phyloP scores from a whole-genome alignment of 75 land plant genomes.

The Sequoia sempervirens region DNA sequence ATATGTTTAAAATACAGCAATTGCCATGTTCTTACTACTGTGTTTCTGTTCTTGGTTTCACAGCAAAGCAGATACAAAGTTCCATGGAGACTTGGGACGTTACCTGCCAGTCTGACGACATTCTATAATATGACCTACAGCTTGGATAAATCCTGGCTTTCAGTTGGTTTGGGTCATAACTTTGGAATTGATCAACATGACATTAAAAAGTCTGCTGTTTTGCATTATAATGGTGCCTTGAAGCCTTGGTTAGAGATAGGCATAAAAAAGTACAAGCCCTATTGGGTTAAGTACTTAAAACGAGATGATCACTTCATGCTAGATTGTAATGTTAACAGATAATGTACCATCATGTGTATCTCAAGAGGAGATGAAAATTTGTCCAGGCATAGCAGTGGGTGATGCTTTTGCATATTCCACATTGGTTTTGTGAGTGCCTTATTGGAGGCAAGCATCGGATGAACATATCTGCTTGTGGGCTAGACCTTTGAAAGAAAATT shows the following conservation, averaged over 20 bases:
- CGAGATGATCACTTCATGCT: conserved; percentile 48
- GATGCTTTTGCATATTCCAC: not conserved
- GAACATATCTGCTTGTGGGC: not conserved
- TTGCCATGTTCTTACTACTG: not conserved
- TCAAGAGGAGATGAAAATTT: conserved; percentile 1
- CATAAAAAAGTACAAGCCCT: conserved; percentile 40
- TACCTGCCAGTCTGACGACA: conserved; percentile 55
- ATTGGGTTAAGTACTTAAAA: conserved; percentile 57
- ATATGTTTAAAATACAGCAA: not conserved
- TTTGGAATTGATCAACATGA: conserved; percentile 21
- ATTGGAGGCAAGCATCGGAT: conserved; percentile 5
- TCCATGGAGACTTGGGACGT: conserved; percentile 26
- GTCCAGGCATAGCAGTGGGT: not conserved
- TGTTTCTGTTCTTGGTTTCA: not conserved
- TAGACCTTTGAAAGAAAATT: conserved; percentile 5
- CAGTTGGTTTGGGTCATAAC: conserved; percentile 56
- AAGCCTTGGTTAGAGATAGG: conserved; percentile 90
- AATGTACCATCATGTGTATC: conserved; percentile 4
- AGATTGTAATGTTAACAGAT: conserved; percentile 69
- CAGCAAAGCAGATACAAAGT: conserved; percentile 15
- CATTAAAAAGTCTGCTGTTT: conserved; percentile 35
- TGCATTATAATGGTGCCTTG: conserved; percentile 80
- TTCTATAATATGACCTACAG: conserved; percentile 56
- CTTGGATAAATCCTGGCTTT: conserved; percentile 42
- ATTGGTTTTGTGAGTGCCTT: conserved; percentile 3